Percentiles rank a stretch among this genome's conserved stretches.
These are phyloP conservation scores for Sclerotinia nivalis DNA, from an alignment of 2,329 filamentous ascomycete species.

Conservation along the genomic window DNA sequence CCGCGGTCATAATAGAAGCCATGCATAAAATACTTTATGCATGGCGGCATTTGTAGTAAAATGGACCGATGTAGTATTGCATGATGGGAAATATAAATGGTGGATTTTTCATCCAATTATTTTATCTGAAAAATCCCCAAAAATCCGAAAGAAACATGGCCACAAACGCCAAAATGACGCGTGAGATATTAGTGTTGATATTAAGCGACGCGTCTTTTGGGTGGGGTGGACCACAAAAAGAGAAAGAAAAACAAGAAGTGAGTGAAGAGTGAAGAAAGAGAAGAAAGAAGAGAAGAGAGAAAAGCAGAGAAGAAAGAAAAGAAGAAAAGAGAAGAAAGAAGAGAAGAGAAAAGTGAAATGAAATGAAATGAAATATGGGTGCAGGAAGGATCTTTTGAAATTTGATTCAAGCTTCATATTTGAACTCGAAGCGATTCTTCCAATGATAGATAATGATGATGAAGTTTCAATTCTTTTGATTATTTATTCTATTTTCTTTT, in stretches of 20 bases:
- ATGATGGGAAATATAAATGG: not conserved
- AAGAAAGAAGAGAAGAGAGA: not conserved
- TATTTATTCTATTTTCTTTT: not conserved
- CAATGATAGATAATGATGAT: too few species aligned
- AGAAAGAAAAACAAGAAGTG: not conserved
- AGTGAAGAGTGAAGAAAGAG: not conserved
- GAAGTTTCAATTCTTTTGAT: not conserved
- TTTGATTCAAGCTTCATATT: not conserved
- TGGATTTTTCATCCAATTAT: not conserved
- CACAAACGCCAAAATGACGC: slow-evolving; percentile 18
- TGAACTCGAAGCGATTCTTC: not conserved
- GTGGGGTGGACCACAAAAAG: not conserved
- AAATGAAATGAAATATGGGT: too few species aligned
- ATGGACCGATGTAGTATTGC: not conserved
- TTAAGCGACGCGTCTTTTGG: slow-evolving; percentile 19
- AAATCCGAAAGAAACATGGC: not conserved
- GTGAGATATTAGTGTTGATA: not conserved
- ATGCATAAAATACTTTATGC: not conserved
- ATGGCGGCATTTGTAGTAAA: not conserved
- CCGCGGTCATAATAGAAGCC: not conserved
- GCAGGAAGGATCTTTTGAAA: not conserved
- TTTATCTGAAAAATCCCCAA: not conserved
- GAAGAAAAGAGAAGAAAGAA: not conserved
- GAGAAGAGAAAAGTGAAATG: not conserved
- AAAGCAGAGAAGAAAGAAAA: not conserved